A percentile compares a stretch with the other conserved stretches of the same genome.
Conservation (phyloP, 2,329 filamentous ascomycete species). For the Cladosporium sp. region DNA sequence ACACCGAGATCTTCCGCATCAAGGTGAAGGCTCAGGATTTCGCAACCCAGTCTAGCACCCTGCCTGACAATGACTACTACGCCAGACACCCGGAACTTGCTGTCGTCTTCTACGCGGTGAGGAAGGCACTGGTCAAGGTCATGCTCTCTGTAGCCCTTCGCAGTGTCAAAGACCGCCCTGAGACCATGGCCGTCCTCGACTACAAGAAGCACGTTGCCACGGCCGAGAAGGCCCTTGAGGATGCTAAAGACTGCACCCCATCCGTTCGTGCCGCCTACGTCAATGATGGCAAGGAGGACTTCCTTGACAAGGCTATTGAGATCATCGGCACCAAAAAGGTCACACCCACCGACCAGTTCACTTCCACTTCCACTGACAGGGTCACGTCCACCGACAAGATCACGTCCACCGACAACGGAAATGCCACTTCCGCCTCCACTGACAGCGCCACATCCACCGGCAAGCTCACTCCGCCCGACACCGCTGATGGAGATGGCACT, state of each 20-base stretch:
- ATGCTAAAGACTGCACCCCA: constrained; percentile 8
- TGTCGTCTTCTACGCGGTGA: background rate
- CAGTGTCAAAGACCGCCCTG: background rate
- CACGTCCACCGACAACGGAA: no score
- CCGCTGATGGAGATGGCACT: no score
- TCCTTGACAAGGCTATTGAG: constrained; percentile 35
- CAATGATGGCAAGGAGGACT: background rate
- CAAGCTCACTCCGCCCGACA: no score
- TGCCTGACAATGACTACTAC: background rate
- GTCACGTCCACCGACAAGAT: no score
- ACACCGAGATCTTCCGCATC: constrained; percentile 16
- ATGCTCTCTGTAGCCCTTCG: background rate
- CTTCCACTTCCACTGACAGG: no score
- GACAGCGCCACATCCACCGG: no score
- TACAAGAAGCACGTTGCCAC: background rate
- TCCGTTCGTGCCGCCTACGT: background rate
- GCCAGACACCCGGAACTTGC: background rate
- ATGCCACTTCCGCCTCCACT: no score
- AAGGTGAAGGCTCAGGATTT: constrained; percentile 15
- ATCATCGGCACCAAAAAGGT: no score
- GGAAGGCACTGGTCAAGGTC: background rate
- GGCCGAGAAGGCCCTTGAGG: background rate
- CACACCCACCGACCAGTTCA: no score
- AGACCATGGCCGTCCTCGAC: background rate
- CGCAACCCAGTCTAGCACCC: background rate